Evolutionary conservation across 176 grass and related monocot species (phyloP), one percentile per base, ranked within the genome.

Genomic region (Cenchrus purpureus): DNA sequence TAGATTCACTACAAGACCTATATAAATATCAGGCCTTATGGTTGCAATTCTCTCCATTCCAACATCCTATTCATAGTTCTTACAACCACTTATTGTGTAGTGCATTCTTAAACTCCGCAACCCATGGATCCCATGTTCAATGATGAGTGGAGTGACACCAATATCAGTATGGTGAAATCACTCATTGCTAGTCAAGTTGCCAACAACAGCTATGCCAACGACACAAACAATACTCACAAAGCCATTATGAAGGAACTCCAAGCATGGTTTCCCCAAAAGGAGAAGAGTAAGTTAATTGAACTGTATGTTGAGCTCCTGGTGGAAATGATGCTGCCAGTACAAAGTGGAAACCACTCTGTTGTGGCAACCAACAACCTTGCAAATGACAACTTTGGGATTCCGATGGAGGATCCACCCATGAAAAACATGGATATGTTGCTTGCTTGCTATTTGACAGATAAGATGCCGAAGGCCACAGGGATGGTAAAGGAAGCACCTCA

Each of bases 301-400:
- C 9, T 86, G 73, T 90, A 90, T 4, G 37, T 90, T 68, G 65
- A 90, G 31, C 42, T 87, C 0, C 6, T 7, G 12, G 7, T 62
- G 53, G 54, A 82, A 31, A 52, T 40, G 53, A 48, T 71, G 68
- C 7, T 25, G 22, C 3, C 1, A 17, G 2, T 0, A n/a, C 44
- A 16, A 14, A 49, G 10, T 22, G 2, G 22, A 6, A 52, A 49
- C 62, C 11, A 14, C 5, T 7, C 65, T 68, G 3, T 2, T 1
- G 13, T 34, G 34, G 32, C 1, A 16, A 12, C 0, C 31, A 8
- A 2, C 1, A 49, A 43, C 13, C 13, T 45, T 15, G 32, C 34
- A 45, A 79, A 52, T 5, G 40, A 54, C 34, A 48, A 19, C 52
- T 46, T 71, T 10, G 53, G 8, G 6, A 16, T 59, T 62, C 20